These are phyloP conservation scores for Penicillium janthinellum DNA, from an alignment of 2,329 filamentous ascomycete genomes.

Conservation along the genomic window DNA sequence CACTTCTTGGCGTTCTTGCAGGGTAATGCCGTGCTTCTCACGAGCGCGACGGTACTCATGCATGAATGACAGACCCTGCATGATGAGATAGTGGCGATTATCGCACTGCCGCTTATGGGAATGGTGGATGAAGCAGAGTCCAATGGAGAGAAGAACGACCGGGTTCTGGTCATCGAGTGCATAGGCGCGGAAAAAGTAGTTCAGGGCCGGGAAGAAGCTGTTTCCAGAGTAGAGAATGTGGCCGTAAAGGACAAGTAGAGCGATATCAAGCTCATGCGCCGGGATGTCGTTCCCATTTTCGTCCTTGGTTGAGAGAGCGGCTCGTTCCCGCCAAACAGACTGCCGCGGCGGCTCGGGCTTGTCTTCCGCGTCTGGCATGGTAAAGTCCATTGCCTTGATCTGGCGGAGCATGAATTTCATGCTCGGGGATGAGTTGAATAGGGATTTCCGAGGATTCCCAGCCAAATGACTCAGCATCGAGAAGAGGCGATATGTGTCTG, in stretches of 20 bases:
- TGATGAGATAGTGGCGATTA: conserved; percentile 83
- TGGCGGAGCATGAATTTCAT: conserved; percentile 92
- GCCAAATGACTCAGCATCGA: conserved; percentile 74
- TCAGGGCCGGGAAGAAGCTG: conserved; percentile 80
- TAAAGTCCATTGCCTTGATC: conserved; percentile 84
- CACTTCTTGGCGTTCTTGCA: conserved; percentile 67
- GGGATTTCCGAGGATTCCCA: conserved; percentile 60
- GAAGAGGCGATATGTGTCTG: conserved; percentile 83
- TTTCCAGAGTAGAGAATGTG: conserved; percentile 84
- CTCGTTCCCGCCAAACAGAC: conserved; percentile 47
- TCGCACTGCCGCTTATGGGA: conserved; percentile 85
- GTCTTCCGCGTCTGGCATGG: conserved; percentile 53
- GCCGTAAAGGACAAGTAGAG: conserved; percentile 83
- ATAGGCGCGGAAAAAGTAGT: conserved; percentile 80
- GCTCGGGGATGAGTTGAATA: conserved; percentile 77
- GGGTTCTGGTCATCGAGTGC: conserved; percentile 74
- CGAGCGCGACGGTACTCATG: conserved; percentile 70
- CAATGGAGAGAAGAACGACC: conserved; percentile 78
- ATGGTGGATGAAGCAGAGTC: conserved; percentile 83
- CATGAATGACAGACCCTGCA: conserved; percentile 82
- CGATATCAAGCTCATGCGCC: conserved; percentile 67
- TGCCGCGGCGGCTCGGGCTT: conserved; percentile 39
- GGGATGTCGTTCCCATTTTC: conserved; percentile 39
- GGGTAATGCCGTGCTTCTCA: conserved; percentile 43
- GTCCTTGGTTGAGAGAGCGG: conserved; percentile 42